Evolutionary conservation across 306 rosid species (phyloP).

Genomic region (Ormosia emarginata): DNA sequence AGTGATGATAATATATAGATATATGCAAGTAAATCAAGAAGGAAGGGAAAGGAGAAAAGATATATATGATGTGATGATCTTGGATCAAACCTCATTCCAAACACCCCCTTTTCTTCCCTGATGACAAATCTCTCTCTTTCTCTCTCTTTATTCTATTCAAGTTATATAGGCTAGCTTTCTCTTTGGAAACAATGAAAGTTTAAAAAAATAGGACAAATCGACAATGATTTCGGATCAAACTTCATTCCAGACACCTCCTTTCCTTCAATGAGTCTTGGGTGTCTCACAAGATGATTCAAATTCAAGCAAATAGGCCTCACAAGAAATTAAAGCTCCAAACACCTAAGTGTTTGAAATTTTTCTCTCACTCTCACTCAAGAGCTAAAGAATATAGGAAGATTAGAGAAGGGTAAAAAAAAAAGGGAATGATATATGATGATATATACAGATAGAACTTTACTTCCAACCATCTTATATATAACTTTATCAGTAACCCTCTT

Average conservation of each 20-base stretch:
- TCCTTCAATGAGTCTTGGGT: constrained; percentile 12
- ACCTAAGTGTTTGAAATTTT: background rate
- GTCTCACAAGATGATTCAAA: constrained; percentile 12
- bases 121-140: constrained; percentile 11
- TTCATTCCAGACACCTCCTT: constrained; percentile 58
- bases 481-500: background rate
- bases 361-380: background rate
- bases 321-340: background rate
- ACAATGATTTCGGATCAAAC: constrained; percentile 62
- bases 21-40: background rate
- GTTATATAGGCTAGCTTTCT: background rate
- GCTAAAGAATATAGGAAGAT: background rate
- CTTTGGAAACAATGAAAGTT: constrained; percentile 3
- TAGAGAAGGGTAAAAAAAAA: background rate
- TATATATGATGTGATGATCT: background rate
- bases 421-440: background rate
- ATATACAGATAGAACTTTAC: background rate
- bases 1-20: background rate
- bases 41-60: background rate
- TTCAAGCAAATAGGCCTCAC: background rate
- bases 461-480: background rate
- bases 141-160: background rate
- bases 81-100: constrained; percentile 4
- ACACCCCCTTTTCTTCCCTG: background rate
- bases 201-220: background rate